phyloP scores from a whole-genome alignment of 139 green algal genomes.

The Coccomyxa sp. region DNA sequence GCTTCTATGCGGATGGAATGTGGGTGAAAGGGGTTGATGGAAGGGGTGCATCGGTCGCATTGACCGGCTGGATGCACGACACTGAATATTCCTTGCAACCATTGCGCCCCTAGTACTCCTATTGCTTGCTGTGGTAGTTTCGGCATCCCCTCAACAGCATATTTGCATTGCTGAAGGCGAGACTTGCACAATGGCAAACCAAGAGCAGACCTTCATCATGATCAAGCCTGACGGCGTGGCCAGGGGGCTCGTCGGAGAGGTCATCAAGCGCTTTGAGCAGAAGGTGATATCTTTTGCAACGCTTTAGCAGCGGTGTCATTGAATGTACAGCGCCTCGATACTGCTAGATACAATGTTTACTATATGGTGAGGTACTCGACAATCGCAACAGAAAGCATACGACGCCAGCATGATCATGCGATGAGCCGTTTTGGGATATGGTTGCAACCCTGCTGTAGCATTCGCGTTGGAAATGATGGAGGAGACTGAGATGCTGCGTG shows the following conservation, averaged over 20 bases:
- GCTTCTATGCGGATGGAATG: too few species aligned
- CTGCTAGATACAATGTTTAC: too few species aligned
- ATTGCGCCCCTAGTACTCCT: neutral
- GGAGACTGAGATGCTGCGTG: neutral
- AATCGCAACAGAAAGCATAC: too few species aligned
- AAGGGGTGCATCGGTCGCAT: too few species aligned
- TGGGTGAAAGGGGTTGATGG: too few species aligned
- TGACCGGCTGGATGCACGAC: neutral
- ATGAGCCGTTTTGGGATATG: too few species aligned
- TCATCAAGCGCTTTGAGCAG: slow-evolving; percentile 79
- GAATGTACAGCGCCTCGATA: too few species aligned
- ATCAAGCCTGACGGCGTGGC: slow-evolving; percentile 98
- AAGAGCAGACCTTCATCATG: slow-evolving; percentile 86
- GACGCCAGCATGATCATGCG: too few species aligned
- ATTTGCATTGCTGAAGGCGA: neutral
- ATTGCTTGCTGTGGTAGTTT: neutral
- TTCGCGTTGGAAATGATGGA: slow-evolving; percentile 26
- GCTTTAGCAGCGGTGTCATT: too few species aligned
- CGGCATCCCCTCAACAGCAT: neutral
- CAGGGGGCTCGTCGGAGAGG: slow-evolving; percentile 78
- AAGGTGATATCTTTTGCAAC: slow-evolving; percentile 42
- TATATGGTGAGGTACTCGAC: too few species aligned
- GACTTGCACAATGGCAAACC: neutral
- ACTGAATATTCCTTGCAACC: neutral
- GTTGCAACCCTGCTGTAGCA: too few species aligned